phyloP scores from a whole-genome alignment of 331 rosid species.

The Phaseolus coccineus region DNA sequence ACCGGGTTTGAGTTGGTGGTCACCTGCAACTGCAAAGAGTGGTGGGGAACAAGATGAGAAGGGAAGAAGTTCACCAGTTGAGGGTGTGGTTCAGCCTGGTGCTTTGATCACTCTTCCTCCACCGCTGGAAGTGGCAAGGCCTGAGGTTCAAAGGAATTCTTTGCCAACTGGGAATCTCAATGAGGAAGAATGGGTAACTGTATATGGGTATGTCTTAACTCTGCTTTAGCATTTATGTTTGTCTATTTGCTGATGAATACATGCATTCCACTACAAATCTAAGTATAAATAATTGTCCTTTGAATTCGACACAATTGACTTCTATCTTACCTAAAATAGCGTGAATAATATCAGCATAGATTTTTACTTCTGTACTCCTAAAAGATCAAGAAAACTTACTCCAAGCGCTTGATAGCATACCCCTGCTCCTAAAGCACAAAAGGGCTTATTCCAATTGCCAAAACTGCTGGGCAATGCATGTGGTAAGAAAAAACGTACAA shows the following conservation, averaged over 20 bases:
- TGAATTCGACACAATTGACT: slow-evolving; percentile 9
- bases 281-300: slow-evolving; percentile 7
- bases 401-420: background rate
- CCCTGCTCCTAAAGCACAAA: background rate
- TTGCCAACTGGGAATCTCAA: slow-evolving; percentile 73
- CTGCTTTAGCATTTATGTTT: slow-evolving; percentile 32
- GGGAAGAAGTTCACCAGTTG: slow-evolving; percentile 91
- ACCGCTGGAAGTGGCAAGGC: slow-evolving; percentile 90
- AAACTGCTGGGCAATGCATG: slow-evolving; percentile 24
- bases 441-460: background rate
- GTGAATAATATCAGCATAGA: slow-evolving; percentile 1
- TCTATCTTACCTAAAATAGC: no score
- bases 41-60: slow-evolving; percentile 80
- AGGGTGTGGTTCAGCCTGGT: slow-evolving; percentile 90
- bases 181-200: slow-evolving; percentile 97
- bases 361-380: slow-evolving; percentile 17
- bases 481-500: background rate
- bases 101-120: slow-evolving; percentile 91
- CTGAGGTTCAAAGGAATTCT: slow-evolving; percentile 78
- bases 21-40: slow-evolving; percentile 78
- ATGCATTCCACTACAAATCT: slow-evolving; percentile 16
- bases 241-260: slow-evolving; percentile 10
- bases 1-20: slow-evolving; percentile 79
- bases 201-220: slow-evolving; percentile 75
- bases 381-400: slow-evolving; percentile 31